A percentile compares a stretch with the other conserved stretches of the same genome.
Conservation (phyloP, 257 asterid genomes). For the Fraxinus cuspidata region DNA sequence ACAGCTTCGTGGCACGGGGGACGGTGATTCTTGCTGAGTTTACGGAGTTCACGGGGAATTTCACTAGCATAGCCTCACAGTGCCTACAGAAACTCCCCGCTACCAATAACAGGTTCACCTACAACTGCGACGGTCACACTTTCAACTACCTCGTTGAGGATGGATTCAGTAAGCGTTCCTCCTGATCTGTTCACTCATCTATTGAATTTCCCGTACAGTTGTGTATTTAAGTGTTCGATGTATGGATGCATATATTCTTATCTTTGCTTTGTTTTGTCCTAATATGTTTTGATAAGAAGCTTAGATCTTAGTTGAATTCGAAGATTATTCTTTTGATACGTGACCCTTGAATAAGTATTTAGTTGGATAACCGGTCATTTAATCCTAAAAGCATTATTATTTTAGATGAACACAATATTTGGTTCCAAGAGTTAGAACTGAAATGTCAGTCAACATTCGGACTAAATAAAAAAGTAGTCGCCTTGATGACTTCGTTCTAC, state of each 20-base stretch:
- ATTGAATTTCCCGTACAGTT: slow-evolving; percentile 11
- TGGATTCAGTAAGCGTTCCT: slow-evolving; percentile 71
- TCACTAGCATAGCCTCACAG: slow-evolving; percentile 91
- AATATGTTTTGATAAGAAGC: not conserved
- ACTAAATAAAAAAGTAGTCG: not conserved
- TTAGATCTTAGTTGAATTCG: slow-evolving; percentile 26
- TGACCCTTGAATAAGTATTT: slow-evolving; percentile 11
- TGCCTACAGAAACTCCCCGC: slow-evolving; percentile 94
- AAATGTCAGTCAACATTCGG: not conserved
- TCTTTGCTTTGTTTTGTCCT: no score
- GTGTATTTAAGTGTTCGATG: not conserved
- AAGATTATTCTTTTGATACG: not conserved
- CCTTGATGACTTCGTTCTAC: not conserved
- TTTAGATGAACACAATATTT: slow-evolving; percentile 3
- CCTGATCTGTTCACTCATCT: not conserved
- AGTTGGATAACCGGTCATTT: not conserved
- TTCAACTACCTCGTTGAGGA: slow-evolving; percentile 89
- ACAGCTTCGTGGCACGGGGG: slow-evolving; percentile 93
- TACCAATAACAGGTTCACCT: slow-evolving; percentile 87
- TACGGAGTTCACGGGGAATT: slow-evolving; percentile 90
- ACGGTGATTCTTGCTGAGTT: slow-evolving; percentile 80
- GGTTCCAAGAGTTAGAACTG: not conserved
- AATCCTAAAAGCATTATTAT: no score
- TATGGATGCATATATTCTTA: no score
- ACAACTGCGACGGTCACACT: slow-evolving; percentile 93